A percentile compares a stretch with the other conserved stretches of the same genome.
phyloP scores from a whole-genome alignment of 768 basidiomycete genomes.

The Trametes cingulata region DNA sequence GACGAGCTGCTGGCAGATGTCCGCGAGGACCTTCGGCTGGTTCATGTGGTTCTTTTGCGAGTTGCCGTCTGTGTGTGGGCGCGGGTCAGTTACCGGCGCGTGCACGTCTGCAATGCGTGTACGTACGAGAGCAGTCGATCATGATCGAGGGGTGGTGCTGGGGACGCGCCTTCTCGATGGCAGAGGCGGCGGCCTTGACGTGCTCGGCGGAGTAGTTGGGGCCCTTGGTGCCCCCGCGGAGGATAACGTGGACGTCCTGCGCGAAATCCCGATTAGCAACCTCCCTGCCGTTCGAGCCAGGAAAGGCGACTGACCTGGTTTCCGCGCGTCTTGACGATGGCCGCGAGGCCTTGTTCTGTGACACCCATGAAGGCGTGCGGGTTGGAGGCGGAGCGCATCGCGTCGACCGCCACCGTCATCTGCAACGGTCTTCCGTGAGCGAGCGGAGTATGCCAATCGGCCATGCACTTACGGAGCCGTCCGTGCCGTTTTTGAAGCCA shows the following conservation, averaged over 20 bases:
- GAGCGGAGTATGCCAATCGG: neutral
- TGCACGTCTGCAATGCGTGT: neutral
- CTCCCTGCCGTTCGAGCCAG: neutral
- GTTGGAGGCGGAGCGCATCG: constrained; percentile 89
- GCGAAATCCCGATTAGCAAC: neutral
- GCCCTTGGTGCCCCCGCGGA: constrained; percentile 89
- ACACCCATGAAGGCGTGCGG: constrained; percentile 98
- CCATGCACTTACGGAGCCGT: constrained; percentile 56
- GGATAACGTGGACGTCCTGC: constrained; percentile 90
- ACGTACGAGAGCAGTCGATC: constrained; percentile 83
- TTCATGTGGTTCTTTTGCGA: constrained; percentile 94
- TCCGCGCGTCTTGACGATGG: constrained; percentile 82
- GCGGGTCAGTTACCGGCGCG: neutral
- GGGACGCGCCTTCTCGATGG: constrained; percentile 65
- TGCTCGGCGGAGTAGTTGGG: constrained; percentile 83
- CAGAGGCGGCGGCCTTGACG: constrained; percentile 61
- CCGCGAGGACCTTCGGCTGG: constrained; percentile 77
- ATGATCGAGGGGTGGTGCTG: constrained; percentile 67
- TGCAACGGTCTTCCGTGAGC: constrained; percentile 10
- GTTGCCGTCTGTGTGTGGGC: constrained; percentile 74
- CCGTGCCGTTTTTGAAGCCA: constrained; percentile 99
- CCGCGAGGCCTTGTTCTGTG: constrained; percentile 84
- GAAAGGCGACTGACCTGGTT: constrained; percentile 36
- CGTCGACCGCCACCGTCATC: constrained; percentile 91
- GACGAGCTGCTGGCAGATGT: constrained; percentile 72